Percentiles rank a stretch among this genome's conserved stretches.
phyloP scores from a whole-genome alignment of 192 early-diverging fungal species.

The Gaertneriomyces semiglobifer region DNA sequence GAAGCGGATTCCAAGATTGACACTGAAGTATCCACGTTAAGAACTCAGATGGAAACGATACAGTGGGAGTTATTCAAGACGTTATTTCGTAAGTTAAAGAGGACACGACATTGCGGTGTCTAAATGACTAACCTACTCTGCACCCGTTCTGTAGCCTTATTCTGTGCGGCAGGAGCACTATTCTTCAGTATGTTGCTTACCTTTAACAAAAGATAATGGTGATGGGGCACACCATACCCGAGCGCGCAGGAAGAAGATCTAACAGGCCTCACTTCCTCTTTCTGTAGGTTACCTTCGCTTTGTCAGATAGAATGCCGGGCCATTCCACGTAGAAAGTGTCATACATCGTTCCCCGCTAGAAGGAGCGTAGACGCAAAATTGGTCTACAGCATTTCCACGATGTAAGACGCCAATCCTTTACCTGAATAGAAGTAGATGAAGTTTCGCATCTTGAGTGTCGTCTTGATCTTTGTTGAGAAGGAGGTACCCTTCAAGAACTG shows the following conservation, averaged over 20 bases:
- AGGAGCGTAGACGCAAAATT: too few species aligned
- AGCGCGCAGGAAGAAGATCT: background rate
- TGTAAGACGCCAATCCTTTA: too few species aligned
- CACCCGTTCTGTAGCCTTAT: conserved; percentile 25
- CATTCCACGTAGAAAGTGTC: too few species aligned
- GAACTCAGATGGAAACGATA: conserved; percentile 85
- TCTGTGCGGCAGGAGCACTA: conserved; percentile 44
- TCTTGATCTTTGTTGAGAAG: too few species aligned
- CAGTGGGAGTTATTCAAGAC: conserved; percentile 63
- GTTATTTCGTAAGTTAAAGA: conserved; percentile 35
- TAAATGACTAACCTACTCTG: background rate
- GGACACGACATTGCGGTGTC: background rate
- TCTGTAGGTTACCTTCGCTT: conserved; percentile 31
- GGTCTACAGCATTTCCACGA: too few species aligned
- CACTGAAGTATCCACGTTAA: conserved; percentile 74
- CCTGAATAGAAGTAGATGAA: too few species aligned
- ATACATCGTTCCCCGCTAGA: too few species aligned
- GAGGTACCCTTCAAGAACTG: too few species aligned
- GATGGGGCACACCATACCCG: background rate
- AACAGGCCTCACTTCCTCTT: background rate
- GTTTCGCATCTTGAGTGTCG: too few species aligned
- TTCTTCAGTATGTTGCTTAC: conserved; percentile 36
- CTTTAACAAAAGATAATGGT: background rate
- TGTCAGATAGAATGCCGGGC: conserved; percentile 8
- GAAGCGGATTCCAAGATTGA: conserved; percentile 88